Conservation (phyloP, 495 filamentous ascomycete species). For the Aspergillus funiculosus region DNA sequence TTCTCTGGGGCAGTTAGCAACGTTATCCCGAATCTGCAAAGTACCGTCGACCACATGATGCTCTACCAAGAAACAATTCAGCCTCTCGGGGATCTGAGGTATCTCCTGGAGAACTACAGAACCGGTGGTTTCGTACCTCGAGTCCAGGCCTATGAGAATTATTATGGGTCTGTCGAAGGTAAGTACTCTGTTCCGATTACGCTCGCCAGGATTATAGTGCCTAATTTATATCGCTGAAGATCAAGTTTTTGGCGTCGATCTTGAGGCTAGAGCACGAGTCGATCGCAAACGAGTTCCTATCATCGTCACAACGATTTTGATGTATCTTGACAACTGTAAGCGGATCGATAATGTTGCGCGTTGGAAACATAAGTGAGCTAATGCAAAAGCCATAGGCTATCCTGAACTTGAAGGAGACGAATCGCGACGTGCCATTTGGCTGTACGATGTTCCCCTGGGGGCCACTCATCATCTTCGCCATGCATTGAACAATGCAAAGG, state of each 20-base stretch:
- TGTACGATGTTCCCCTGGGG: conserved; percentile 79
- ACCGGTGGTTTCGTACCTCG: conserved; percentile 87
- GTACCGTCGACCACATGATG: conserved; percentile 97
- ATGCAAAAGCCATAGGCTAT: conserved; percentile 54
- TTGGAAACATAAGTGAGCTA: conserved; percentile 3
- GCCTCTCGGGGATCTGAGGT: conserved; percentile 83
- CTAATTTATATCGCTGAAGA: conserved; percentile 41
- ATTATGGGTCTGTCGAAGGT: conserved; percentile 94
- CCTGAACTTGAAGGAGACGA: conserved; percentile 97
- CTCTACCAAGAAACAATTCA: conserved; percentile 98
- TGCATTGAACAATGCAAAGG: conserved; percentile 82
- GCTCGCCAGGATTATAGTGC: not conserved
- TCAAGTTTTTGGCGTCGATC: conserved; percentile 94
- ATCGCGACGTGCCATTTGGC: conserved; percentile 86
- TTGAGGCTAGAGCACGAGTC: conserved; percentile 86
- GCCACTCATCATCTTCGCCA: conserved; percentile 81
- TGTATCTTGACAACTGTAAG: conserved; percentile 83
- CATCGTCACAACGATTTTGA: conserved; percentile 86
- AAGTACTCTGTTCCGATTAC: conserved; percentile 2
- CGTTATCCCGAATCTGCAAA: conserved; percentile 91
- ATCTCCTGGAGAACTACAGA: conserved; percentile 95
- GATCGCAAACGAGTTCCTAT: conserved; percentile 94
- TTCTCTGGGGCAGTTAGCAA: conserved; percentile 98
- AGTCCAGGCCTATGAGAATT: conserved; percentile 96
- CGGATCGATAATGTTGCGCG: not conserved